Evolutionary conservation across 345 rosid genomes (phyloP), one percentile per base, ranked within the genome.

Genomic region (Corchorus capsularis): DNA sequence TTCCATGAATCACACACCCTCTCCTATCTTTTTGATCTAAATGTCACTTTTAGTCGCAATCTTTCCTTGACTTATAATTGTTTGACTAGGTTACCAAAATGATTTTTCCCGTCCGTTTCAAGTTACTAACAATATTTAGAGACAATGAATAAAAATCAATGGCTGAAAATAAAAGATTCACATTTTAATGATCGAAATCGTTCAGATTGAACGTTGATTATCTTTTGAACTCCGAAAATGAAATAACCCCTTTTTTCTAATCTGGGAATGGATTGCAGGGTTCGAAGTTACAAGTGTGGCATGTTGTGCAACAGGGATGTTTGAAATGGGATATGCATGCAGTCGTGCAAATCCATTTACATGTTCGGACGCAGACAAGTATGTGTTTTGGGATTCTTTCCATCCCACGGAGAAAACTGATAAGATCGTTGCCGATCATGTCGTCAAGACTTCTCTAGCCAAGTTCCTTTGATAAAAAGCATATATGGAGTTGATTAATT

Each of bases 381-480:
- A 80, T 68, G 94, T 90, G 52, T 92, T 92, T 77, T 90, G 97
- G 97, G 94, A 92, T 74, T 81, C 93, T 27, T 92, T 92, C 80
- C 97, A 92, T 62, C 92, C 94, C 2, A 88, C 93, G 0, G 80
- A 92, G 83, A 90, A 88, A 82, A 87, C 97, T 10, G 79, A 85
- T 72, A 81, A 66, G 2, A 86, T 92, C 43, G 64, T 89, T 62
- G 91, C 94, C 14, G 61, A 80, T 66, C 72, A 87, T 62, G 62
- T 87, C 13, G 82, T 88, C 32, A 85, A 84, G 46, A 75, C 4
- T 6, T 78, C 79, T 39, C 83, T 92, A 45, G 32, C 78, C 61
- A 77, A 77, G 50, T 77, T 92, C 41, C 73, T 80, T 14, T 81
- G 65, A 56, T 22, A 3, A 49, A 14, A 27, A 17, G 68, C 9